Conservation (phyloP, 805 yeast genomes). For the Monosporozyma aquatica region DNA sequence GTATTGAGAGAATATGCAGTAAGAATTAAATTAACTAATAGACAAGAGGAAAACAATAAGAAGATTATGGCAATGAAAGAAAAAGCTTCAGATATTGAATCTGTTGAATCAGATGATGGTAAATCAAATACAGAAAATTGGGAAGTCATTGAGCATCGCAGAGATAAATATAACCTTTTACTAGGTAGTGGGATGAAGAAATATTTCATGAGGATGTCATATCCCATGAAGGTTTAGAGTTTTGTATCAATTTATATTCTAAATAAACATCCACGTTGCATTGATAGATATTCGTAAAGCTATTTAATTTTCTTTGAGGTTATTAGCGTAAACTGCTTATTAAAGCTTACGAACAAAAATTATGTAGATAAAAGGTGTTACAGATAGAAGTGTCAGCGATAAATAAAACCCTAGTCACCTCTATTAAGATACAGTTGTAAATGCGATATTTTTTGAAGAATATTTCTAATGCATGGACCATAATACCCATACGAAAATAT, state of each 20-base stretch:
- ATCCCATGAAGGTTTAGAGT: constrained; percentile 15
- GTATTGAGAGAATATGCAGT: constrained; percentile 47
- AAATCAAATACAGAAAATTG: background rate
- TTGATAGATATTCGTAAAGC: background rate
- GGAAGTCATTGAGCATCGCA: constrained; percentile 9
- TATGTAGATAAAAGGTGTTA: too few relatives aligned
- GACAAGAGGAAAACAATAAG: constrained; percentile 6
- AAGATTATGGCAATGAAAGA: background rate
- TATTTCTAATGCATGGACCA: too few relatives aligned
- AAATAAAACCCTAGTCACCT: too few relatives aligned
- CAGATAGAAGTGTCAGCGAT: too few relatives aligned
- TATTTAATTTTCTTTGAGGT: background rate
- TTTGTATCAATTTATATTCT: too few relatives aligned
- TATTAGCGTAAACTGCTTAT: too few relatives aligned
- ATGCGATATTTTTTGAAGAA: too few relatives aligned
- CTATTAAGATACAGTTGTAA: too few relatives aligned
- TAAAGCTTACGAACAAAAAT: too few relatives aligned
- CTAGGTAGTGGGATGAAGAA: constrained; percentile 14
- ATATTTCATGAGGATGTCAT: constrained; percentile 20
- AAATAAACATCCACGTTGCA: background rate
- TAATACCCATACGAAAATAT: too few relatives aligned
- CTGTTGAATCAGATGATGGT: constrained; percentile 5
- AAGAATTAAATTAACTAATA: constrained; percentile 29
- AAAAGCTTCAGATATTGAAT: background rate
- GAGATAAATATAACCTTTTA: constrained; percentile 12